Percentiles rank a stretch among this genome's conserved stretches.
These are phyloP conservation scores for Botryotinia calthae DNA, from an alignment of 2,329 filamentous ascomycete genomes.

Conservation along the genomic window DNA sequence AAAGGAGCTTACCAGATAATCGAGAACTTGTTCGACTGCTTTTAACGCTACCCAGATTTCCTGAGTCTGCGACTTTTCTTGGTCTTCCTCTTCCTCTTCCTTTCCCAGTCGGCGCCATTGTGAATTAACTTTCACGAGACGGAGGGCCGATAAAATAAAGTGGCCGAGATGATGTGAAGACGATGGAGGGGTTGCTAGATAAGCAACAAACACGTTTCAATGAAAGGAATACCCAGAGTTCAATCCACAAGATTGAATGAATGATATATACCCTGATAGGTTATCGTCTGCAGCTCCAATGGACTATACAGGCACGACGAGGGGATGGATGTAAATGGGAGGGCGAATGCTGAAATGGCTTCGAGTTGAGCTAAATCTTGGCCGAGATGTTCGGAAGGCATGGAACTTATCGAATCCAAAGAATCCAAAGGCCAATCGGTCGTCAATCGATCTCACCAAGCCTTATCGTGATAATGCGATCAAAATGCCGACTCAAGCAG, in stretches of 20 bases:
- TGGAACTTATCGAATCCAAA: constrained; percentile 6
- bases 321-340: not conserved
- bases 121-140: not conserved
- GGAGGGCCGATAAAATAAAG: not conserved
- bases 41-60: constrained; percentile 22
- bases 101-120: constrained; percentile 27
- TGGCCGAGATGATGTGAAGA: not conserved
- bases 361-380: not conserved
- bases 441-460: not conserved
- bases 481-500: too few species aligned
- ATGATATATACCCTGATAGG: not conserved
- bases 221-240: not conserved
- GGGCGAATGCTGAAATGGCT: not conserved
- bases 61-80: constrained; percentile 24
- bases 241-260: not conserved
- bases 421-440: not conserved
- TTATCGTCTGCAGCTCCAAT: not conserved
- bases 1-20: constrained; percentile 31
- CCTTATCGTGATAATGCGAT: not conserved
- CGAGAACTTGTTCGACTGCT: constrained; percentile 27
- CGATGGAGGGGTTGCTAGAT: not conserved
- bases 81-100: constrained; percentile 33
- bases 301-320: not conserved
- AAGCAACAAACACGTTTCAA: not conserved
- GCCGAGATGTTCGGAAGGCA: not conserved